Evolutionary conservation across 176 grass and related monocot species (phyloP), one percentile per base, ranked within the genome.

Genomic region (Avena atlantica): DNA sequence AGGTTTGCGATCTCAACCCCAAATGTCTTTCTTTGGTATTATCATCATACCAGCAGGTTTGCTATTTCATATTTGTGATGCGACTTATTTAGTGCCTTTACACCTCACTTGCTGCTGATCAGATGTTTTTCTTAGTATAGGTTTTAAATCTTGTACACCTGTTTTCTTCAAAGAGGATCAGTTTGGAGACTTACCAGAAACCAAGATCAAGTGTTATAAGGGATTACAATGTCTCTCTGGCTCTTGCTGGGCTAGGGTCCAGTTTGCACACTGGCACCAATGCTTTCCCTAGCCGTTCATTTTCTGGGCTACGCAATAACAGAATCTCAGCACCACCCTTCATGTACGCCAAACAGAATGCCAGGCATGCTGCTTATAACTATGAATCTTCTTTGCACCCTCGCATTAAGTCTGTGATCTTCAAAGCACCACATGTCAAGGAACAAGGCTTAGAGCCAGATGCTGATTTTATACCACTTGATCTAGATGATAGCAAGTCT

Each of bases 111-210:
- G 73, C 78, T 78, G 48, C 86, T 93, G 78, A 85, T 83, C 19
- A 6, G 57, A 53, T 48, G 24, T 81, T 86, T 91, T 91, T 87
- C 73, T 63, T 63, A 66, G 81, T 87, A 67, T 71, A 93, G 88
- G 89, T 93, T 83, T 88, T 89, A 50, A 53, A 74, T 74, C 89
- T 93, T 74, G 83, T 93, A 62, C 9, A 86, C 65, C 77, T 93
- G 25, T 93, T 93, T 88, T 80, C 83, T 57, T 80, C 76, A 63
- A 93, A 88, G 86, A 91, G 78, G 85, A 91, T 91, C 74, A 83
- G 67, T 34, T 65, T 88, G 53, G 71, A 81, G 53, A 31, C 77
- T 20, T 83, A 86, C 67, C 86, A 86, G 76, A 86, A 85, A 64
- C 59, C 85, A 88, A 83, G 60, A 68, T 76, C 79, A 69, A 86